Evolutionary conservation across 345 rosid species (phyloP), one percentile per base, ranked within the genome.

Genomic region (Stellera chamaejasme): DNA sequence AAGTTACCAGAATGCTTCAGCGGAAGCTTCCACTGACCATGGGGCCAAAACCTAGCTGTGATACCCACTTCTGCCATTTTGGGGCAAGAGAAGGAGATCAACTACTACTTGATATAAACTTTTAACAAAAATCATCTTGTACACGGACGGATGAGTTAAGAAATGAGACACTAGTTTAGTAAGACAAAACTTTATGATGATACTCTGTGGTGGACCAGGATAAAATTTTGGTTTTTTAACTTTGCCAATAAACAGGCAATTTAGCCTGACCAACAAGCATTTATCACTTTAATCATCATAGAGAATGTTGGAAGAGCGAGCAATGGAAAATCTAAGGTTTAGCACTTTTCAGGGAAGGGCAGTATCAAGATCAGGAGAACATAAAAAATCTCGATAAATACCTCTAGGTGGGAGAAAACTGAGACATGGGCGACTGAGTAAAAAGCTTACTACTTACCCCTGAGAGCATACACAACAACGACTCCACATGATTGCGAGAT

Each of bases 401-500:
- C 11, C 26, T 6, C 56, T 16, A 13, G 44, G 12, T 46, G 23
- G 43, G 8, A 49, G 4, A 16, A 57, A 14, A 13, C 10, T 23
- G 55, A 27, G 48, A 52, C 54, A 56, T 43, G 45, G 48, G 46
- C 54, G 10, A 27, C 13, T 53, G 50, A 52, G 26, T 28, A 32
- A 15, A 1, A 54, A 43, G 25, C 32, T 16, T 13, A 13, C 39
- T 42, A 55, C 84, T 50, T 83, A 84, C 91, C 55, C 66, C 66
- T 8, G 85, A 76, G 46, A 91, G 98, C 89, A 91, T 85, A 75
- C 98, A 91, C 16, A 91, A 69, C 44, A 91, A 68, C 16, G 98
- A 91, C 67, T 88, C 84, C 2, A 82, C 88, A 64, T 91, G 95
- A 80, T 91, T 91, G 45, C 98, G 96, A 15, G 96, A 88, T 61